Conservation (phyloP, 2,329 filamentous ascomycete species). For the Fusarium udum region DNA sequence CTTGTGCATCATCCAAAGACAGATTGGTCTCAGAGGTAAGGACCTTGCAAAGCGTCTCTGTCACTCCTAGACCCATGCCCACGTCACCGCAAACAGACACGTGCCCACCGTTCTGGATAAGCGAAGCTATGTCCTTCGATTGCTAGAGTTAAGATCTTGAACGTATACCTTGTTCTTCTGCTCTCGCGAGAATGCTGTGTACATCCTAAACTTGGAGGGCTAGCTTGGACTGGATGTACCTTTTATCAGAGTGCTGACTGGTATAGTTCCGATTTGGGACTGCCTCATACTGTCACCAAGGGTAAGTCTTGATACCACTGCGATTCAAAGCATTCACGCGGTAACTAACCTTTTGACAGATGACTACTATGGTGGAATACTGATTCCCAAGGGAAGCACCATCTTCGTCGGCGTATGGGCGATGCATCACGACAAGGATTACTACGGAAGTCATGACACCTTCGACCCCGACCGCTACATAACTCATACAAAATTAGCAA, state of each 20-base stretch:
- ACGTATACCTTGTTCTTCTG: rapidly evolving
- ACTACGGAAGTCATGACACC: neutral
- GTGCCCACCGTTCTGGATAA: neutral
- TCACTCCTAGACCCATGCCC: neutral
- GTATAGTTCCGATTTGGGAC: neutral
- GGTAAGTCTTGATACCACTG: neutral
- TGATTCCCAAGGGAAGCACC: neutral
- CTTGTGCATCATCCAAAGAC: neutral
- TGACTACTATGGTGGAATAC: neutral
- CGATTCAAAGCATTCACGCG: rapidly evolving
- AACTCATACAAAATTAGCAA: neutral
- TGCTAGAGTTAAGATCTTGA: neutral
- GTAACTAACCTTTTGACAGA: neutral
- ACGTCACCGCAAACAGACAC: neutral
- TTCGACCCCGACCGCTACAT: neutral
- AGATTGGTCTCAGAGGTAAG: neutral
- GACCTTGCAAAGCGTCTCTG: neutral
- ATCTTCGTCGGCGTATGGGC: neutral
- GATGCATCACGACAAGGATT: neutral
- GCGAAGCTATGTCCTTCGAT: rapidly evolving
- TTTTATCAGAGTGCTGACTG: neutral
- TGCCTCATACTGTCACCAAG: neutral
- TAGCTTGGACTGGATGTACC: rapidly evolving
- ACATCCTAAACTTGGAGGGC: neutral
- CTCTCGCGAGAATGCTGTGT: neutral